phyloP scores from a whole-genome alignment of 2,329 filamentous ascomycete species.

The Arthroderma sp. region DNA sequence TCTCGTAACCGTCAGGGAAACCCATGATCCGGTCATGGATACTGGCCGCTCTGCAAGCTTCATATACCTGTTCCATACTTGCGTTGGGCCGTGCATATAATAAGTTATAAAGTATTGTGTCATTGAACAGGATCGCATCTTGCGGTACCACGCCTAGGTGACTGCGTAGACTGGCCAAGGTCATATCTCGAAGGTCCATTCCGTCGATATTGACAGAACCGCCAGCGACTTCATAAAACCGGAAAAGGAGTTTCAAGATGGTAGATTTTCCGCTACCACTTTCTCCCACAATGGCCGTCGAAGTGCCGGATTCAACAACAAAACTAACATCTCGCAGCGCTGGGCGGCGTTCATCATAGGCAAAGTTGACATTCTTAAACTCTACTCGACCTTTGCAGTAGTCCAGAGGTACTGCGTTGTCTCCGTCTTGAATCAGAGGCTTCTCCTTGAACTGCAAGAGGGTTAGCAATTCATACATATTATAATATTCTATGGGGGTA shows the following conservation, averaged over 20 bases:
- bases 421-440: neutral
- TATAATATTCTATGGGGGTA: neutral
- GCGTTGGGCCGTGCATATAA: constrained; percentile 37
- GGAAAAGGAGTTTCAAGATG: constrained; percentile 49
- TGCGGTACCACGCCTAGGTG: constrained; percentile 60
- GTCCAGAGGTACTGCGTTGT: neutral
- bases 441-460: neutral
- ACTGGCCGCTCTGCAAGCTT: constrained; percentile 28
- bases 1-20: constrained; percentile 29
- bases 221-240: constrained; percentile 58
- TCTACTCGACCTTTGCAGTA: neutral
- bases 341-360: neutral
- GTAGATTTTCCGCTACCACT: constrained; percentile 54
- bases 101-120: constrained; percentile 56
- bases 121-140: constrained; percentile 60
- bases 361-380: neutral
- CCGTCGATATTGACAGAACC: constrained; percentile 56
- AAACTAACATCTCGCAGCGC: neutral
- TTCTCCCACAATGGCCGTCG: constrained; percentile 45
- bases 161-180: constrained; percentile 52
- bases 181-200: constrained; percentile 46
- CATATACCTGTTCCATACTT: constrained; percentile 22
- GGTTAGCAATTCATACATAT: neutral
- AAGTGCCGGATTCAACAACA: constrained; percentile 31
- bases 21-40: constrained; percentile 30